These are phyloP conservation scores for Pseudogymnoascus sp. DNA, from an alignment of 2,329 filamentous ascomycete genomes.

Conservation along the genomic window DNA sequence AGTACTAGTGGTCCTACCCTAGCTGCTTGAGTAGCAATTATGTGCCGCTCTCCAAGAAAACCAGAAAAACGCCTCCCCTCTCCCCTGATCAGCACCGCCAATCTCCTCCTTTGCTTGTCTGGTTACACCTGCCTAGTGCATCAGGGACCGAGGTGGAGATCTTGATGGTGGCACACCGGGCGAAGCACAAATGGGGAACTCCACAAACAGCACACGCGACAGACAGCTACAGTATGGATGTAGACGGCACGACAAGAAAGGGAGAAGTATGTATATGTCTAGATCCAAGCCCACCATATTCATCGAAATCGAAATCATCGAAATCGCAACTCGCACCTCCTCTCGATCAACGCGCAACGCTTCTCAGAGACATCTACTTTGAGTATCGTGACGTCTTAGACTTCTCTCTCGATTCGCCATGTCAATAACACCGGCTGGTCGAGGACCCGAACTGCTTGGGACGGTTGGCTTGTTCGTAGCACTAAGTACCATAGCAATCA, in stretches of 20 bases:
- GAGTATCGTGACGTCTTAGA: neutral
- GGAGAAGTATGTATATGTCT: neutral
- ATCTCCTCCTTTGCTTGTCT: neutral
- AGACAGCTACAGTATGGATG: neutral
- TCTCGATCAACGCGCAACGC: neutral
- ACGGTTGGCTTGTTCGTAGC: slow-evolving; percentile 27
- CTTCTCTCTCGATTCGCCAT: slow-evolving; percentile 3
- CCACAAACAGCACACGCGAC: neutral
- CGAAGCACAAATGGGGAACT: neutral
- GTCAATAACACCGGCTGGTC: slow-evolving; percentile 10
- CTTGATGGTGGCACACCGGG: neutral
- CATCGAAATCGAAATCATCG: neutral
- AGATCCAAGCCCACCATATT: neutral
- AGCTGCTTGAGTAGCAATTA: neutral
- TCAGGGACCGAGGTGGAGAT: neutral
- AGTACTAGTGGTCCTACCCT: neutral
- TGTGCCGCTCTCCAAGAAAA: neutral
- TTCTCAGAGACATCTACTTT: neutral
- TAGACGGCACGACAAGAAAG: neutral
- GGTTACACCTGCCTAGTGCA: neutral
- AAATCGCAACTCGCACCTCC: neutral
- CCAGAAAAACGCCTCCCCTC: neutral
- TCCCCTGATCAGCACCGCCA: slow-evolving; percentile 2
- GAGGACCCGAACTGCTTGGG: slow-evolving; percentile 14
- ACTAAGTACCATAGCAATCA: slow-evolving; percentile 25